phyloP scores from a whole-genome alignment of 305 asterid species.

The Ilex paraguariensis region DNA sequence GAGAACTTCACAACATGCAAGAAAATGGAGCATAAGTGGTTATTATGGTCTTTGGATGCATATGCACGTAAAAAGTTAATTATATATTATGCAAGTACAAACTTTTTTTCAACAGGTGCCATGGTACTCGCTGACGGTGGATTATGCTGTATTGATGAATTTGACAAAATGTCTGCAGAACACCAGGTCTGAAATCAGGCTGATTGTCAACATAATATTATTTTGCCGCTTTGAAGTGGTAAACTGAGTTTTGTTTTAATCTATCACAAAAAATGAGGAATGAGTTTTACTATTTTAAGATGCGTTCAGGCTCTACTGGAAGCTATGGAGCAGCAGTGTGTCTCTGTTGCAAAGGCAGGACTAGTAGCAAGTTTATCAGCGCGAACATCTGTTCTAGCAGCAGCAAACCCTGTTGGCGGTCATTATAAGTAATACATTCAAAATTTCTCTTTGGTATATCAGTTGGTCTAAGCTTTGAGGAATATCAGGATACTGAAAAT shows the following conservation, averaged over 20 bases:
- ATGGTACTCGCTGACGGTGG: conserved; percentile 99
- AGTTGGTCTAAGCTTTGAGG: too few relatives aligned
- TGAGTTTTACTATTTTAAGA: conserved; percentile 17
- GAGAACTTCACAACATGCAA: background rate
- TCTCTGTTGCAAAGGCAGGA: conserved; percentile 99
- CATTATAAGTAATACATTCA: conserved; percentile 70
- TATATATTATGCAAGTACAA: too few relatives aligned
- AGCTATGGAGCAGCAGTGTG: conserved; percentile 99
- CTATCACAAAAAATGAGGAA: too few relatives aligned
- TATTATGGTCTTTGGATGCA: background rate
- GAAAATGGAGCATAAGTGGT: too few relatives aligned
- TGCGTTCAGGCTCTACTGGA: conserved; percentile 74
- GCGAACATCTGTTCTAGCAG: conserved; percentile 94
- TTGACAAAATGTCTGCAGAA: conserved; percentile 94
- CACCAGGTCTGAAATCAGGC: conserved; percentile 61
- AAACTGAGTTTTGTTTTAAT: too few relatives aligned
- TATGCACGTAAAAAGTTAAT: conserved; percentile 17
- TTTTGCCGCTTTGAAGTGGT: background rate
- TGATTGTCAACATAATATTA: background rate
- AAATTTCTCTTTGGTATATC: background rate
- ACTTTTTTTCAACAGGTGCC: conserved; percentile 48
- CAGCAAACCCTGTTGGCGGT: conserved; percentile 98
- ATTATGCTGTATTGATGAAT: conserved; percentile 93
- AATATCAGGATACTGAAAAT: background rate
- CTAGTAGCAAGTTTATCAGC: conserved; percentile 99